Evolutionary conservation across 1,284 basidiomycete genomes (phyloP), one percentile per base, ranked within the genome.

Genomic region (Cystobasidium sp.): DNA sequence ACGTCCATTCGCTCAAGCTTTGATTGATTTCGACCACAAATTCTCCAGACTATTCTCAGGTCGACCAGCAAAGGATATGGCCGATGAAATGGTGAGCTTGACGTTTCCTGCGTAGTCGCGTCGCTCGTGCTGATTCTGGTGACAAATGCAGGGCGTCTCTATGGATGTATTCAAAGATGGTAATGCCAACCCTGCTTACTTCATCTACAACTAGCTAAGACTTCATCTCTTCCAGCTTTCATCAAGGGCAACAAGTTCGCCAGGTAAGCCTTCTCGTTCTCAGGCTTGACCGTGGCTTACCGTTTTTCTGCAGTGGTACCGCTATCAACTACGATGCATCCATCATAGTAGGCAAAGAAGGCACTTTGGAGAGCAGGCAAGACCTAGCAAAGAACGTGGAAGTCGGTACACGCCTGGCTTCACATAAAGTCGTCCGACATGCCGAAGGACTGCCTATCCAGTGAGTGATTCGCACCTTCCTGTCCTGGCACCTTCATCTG

Each of bases 11-110:
- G 91, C 90, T 0, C 87, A 90, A 81, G 90, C 93, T 77, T 85
- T 94, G 68, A 75, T 75, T 61, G 63, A 87, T 68, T 93, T 92
- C 78, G 92, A 93, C 82, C 88, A 88, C 81, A 83, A 89, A 77
- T 92, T 89, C 80, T 86, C 90, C 1, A 85, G 86, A 12, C 83
- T 93, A 24, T 92, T 93, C 82, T 91, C 90, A 18, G 89, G 88
- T 58, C 92, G 91, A 82, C 88, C 90, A 0, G 78, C 79, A 0
- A 66, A 76, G 18, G 70, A 70, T 73, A 37, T 72, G n/a, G 74
- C 74, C 22, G 73, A 68, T 52, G 71, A 74, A 31, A 67, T 68
- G 68, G 68, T 59, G 1, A 10, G 52, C 39, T 16, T 18, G 16
- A 18, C 3, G 20, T 12, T 20, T 16, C 31, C 9, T 68, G n/a